Evolutionary conservation across 2,329 filamentous ascomycete species (phyloP), one percentile per base, ranked within the genome.

Genomic region (Phaeosphaeriaceae sp.): DNA sequence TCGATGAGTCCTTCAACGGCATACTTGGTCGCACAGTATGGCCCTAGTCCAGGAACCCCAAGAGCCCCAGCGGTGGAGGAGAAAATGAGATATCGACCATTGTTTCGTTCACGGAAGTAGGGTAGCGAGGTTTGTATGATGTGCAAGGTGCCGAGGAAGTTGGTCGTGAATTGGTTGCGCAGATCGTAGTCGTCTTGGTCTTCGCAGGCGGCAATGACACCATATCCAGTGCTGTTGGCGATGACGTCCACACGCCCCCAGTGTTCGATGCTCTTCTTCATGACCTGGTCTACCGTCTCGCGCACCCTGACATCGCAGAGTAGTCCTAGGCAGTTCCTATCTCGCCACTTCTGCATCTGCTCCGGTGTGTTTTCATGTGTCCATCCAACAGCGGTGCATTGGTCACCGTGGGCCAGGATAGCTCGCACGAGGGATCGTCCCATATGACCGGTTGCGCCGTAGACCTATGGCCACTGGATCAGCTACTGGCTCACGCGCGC

Each of bases 401-500:
- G 84, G 75, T 99, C 95, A 67, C 90, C 90, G 68, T 92, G 90
- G 17, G 87, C 83, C 21, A 98, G 84, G 17, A 91, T 92, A 54
- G 86, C 88, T 71, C 95, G 94, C 58, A 94, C 91, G 20, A 98
- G 86, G 7, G 91, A 96, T 52, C 92, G 89, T 58, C 95, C 95
- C 84, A 98, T 96, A 72, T 99, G 95, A 55, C 95, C 95, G n/a
- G 93, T 97, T 49, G 92, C 93, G 49, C 95, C 95, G 78, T 97
- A 99, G 54, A 98, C 84, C 92, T 71, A 50, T 19, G 19, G 20
- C 21, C 13, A 22, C 2, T n/a, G 20, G 21, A 51, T 69, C 15
- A 58, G 40, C 47, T 54, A 54, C 50, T 48, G 48, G 19, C 50
- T 25, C 15, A 10, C 7, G 11, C 20, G 36, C 40, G 36, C 22